Evolutionary conservation across 768 basidiomycete genomes (phyloP), one percentile per base, ranked within the genome.

Genomic region (Tricholoma saponaceum): DNA sequence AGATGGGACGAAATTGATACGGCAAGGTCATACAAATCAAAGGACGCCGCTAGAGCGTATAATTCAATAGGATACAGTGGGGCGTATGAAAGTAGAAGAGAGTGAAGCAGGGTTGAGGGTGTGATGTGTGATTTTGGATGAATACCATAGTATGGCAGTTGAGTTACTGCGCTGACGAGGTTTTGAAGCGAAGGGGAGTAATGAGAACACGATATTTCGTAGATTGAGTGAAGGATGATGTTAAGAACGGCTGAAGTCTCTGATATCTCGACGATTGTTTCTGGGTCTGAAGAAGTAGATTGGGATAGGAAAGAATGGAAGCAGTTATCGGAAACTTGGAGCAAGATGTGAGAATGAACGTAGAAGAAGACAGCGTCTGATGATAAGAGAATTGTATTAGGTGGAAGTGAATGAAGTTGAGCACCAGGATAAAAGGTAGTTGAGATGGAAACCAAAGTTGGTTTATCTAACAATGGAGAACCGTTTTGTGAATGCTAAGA

Each of bases 331-430:
- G 92, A 93, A 10, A 76, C 78, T 2, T 71, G 65, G 32, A 87
- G 76, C 43, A 93, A 73, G 52, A 83, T 64, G 43, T 82, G 74
- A 0, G 77, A 74, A 68, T 92, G 89, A 5, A 86, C 86, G 65
- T 92, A 92, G 78, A 94, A 94, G 71, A 91, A 90, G 39, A 94
- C 89, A 16, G 81, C 79, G 65, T 94, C 92, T 26, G 83, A 78
- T 2, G 89, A 85, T 55, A 91, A 73, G 51, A 91, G 72, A 62
- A 87, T 77, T 44, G 84, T 62, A 67, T 93, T 87, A 0, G 87
- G 83, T 1, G 78, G 76, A n/a, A 78, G 67, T 0, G 80, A 64
- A 33, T 81, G 75, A 59, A 80, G 79, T 58, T 83, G 80, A 3
- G 87, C 83, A 35, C 82, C 84, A 2, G 90, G 89, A 65, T 81